Evolutionary conservation across 2,329 filamentous ascomycete genomes (phyloP).

Genomic region (Metarhizium humberi): DNA sequence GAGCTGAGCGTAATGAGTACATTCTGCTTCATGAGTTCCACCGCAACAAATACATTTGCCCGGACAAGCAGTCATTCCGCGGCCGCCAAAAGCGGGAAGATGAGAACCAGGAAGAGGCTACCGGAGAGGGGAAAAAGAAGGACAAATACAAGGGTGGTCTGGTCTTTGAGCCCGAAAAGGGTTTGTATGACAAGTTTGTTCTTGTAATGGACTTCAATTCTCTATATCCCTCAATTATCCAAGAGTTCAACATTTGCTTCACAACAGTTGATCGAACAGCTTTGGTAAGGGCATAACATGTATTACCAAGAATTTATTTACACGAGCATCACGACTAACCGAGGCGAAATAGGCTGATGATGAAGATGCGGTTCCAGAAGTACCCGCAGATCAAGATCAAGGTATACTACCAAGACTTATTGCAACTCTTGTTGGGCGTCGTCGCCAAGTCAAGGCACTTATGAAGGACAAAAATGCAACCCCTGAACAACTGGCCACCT

Average conservation of each 20-base stretch:
- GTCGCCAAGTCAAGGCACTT: constrained; percentile 85
- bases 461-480: constrained; percentile 94
- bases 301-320: background rate
- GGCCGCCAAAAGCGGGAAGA: constrained; percentile 65
- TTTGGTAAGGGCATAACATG: constrained; percentile 42
- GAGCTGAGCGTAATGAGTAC: constrained; percentile 97
- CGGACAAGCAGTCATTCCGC: constrained; percentile 82
- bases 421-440: constrained; percentile 78
- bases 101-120: constrained; percentile 58
- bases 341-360: constrained; percentile 42
- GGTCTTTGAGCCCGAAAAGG: constrained; percentile 95
- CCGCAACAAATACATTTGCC: constrained; percentile 94
- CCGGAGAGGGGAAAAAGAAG: constrained; percentile 80
- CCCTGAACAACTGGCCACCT: constrained; percentile 77
- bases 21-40: constrained; percentile 97
- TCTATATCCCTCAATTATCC: constrained; percentile 95
- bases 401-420: constrained; percentile 88
- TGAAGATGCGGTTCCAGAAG: constrained; percentile 81
- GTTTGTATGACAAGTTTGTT: constrained; percentile 95
- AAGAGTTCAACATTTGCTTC: constrained; percentile 99
- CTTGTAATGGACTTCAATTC: constrained; percentile 99
- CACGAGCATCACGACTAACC: constrained; percentile 8
- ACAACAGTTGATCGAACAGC: constrained; percentile 81
- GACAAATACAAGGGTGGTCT: constrained; percentile 99
- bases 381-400: constrained; percentile 67